phyloP scores from a whole-genome alignment of 2,329 filamentous ascomycete genomes.

The Fusarium siculi region DNA sequence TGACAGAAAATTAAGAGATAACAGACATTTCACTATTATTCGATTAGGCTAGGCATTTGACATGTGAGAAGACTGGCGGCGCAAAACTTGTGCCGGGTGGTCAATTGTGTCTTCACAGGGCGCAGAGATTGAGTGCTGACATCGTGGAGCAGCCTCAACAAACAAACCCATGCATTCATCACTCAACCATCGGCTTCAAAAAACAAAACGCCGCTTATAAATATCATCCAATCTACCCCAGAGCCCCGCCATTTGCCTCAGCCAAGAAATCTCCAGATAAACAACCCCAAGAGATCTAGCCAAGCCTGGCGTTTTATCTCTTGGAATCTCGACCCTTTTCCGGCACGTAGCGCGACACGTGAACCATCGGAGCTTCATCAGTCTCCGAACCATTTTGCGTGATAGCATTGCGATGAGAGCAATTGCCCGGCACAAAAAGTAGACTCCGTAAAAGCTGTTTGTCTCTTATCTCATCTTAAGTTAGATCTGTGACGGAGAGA shows the following conservation, averaged over 20 bases:
- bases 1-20: neutral
- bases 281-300: constrained; percentile 1
- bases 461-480: neutral
- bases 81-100: neutral
- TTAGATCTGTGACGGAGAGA: neutral
- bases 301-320: neutral
- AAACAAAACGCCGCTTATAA: neutral
- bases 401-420: neutral
- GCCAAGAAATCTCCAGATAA: neutral
- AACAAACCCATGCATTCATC: neutral
- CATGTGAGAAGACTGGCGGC: too few relatives aligned
- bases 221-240: neutral
- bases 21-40: too few relatives aligned
- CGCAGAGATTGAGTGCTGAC: neutral
- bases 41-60: too few relatives aligned
- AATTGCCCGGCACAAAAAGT: constrained; percentile 14
- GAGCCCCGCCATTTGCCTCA: neutral
- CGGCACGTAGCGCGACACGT: constrained; percentile 3
- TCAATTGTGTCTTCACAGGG: neutral
- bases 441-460: constrained; percentile 9
- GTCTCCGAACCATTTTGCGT: constrained; percentile 4
- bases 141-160: neutral
- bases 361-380: constrained; percentile 26
- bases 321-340: neutral
- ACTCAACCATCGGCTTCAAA: neutral